Evolutionary conservation across 306 rosid species (phyloP).

Genomic region (Elaeagnus macrophylla): DNA sequence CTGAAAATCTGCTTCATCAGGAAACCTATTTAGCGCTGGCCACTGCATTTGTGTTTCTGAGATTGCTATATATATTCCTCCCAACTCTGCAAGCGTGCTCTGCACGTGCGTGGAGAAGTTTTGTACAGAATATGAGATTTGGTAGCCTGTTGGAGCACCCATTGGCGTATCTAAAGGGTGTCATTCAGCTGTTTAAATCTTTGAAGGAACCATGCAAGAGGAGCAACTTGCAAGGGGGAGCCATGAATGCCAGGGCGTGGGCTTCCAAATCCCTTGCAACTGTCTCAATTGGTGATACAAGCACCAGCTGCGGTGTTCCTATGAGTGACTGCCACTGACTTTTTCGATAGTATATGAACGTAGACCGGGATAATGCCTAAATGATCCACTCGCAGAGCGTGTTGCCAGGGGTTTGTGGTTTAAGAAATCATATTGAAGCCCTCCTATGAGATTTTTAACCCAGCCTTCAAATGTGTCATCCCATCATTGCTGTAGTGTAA

Average conservation of each 20-base stretch:
- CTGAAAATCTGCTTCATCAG: slow-evolving; percentile 77
- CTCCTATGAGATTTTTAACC: too few species aligned
- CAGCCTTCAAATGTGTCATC: background rate
- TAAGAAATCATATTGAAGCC: too few species aligned
- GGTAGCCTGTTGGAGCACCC: slow-evolving; percentile 80
- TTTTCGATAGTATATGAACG: too few species aligned
- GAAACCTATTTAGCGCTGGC: slow-evolving; percentile 91
- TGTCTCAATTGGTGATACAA: slow-evolving; percentile 82
- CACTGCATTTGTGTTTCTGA: slow-evolving; percentile 67
- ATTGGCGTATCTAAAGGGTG: slow-evolving; percentile 59
- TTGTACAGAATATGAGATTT: slow-evolving; percentile 46
- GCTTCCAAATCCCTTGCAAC: slow-evolving; percentile 98
- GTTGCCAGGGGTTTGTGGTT: too few species aligned
- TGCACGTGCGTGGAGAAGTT: slow-evolving; percentile 59
- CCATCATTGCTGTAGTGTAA: background rate
- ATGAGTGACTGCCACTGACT: slow-evolving; percentile 17
- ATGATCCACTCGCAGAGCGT: too few species aligned
- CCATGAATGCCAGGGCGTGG: slow-evolving; percentile 93
- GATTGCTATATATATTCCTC: slow-evolving; percentile 52
- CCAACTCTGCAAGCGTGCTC: slow-evolving; percentile 48
- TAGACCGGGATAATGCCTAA: too few species aligned
- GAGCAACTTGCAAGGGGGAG: slow-evolving; percentile 88
- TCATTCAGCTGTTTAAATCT: slow-evolving; percentile 49
- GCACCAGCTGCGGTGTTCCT: slow-evolving; percentile 50
- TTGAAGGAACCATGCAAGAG: slow-evolving; percentile 91